Conservation (phyloP, 805 yeast genomes). For the Brettanomyces anomalus region DNA sequence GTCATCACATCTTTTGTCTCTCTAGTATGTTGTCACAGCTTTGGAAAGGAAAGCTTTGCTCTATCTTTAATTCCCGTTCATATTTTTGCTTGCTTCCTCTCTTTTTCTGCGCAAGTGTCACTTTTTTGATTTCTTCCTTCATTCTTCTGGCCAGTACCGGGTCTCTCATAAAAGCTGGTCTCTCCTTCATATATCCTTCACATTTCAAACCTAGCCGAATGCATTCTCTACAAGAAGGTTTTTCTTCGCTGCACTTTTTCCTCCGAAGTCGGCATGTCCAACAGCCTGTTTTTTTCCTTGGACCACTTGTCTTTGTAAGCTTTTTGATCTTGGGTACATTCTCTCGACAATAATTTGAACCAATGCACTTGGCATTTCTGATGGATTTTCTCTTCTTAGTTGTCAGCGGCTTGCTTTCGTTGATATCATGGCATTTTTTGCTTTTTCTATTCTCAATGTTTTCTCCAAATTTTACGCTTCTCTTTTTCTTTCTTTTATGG, state of each 20-base stretch:
- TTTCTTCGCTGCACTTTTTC: constrained; percentile 62
- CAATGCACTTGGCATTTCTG: too few species aligned
- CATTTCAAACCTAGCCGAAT: constrained; percentile 45
- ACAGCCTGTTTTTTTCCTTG: constrained; percentile 41
- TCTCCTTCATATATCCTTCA: constrained; percentile 39
- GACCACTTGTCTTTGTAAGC: constrained; percentile 5
- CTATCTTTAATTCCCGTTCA: constrained; percentile 12
- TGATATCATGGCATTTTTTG: too few species aligned
- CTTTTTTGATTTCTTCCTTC: constrained; percentile 40
- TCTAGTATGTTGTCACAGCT: too few species aligned
- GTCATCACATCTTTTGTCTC: too few species aligned
- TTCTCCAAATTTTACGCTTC: too few species aligned
- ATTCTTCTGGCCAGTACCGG: constrained; percentile 32
- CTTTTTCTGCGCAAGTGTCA: constrained; percentile 28
- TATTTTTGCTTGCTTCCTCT: constrained; percentile 21
- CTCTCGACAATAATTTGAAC: too few species aligned
- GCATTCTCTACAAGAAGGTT: constrained; percentile 55
- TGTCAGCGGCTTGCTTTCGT: too few species aligned
- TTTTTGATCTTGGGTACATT: too few species aligned
- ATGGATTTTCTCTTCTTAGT: too few species aligned
- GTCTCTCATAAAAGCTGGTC: constrained; percentile 49
- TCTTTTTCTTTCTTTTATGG: too few species aligned
- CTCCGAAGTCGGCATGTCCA: constrained; percentile 74
- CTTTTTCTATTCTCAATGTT: too few species aligned
- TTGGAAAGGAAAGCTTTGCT: background rate